A percentile compares a stretch with the other conserved stretches of the same genome.
phyloP scores from a whole-genome alignment of 192 early-diverging fungal species.

The Backusella sp. region DNA sequence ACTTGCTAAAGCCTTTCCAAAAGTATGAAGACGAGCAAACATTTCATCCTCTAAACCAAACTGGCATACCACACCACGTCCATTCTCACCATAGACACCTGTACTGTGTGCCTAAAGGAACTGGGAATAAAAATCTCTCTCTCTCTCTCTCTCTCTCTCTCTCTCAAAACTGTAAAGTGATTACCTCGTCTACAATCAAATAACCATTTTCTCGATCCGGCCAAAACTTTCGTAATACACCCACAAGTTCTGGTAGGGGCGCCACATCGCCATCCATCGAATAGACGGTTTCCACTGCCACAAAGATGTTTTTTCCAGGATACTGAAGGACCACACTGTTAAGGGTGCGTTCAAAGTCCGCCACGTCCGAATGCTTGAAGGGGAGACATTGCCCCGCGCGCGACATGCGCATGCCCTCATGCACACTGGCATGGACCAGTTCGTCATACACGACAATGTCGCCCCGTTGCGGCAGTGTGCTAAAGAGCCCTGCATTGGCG shows the following conservation, averaged over 20 bases:
- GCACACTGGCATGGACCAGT: constrained; percentile 78
- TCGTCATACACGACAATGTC: constrained; percentile 73
- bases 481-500: constrained; percentile 74
- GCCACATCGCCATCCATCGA: constrained; percentile 84
- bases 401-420: constrained; percentile 71
- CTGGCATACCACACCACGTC: constrained; percentile 64
- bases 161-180: neutral
- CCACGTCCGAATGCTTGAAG: constrained; percentile 69
- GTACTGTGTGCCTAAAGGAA: constrained; percentile 69
- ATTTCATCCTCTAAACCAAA: constrained; percentile 61
- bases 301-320: constrained; percentile 54
- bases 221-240: constrained; percentile 42
- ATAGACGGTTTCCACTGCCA: constrained; percentile 77
- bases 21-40: constrained; percentile 80
- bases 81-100: constrained; percentile 68
- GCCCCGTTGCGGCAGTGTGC: constrained; percentile 60
- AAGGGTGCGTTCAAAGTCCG: constrained; percentile 41
- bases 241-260: constrained; percentile 64
- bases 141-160: neutral
- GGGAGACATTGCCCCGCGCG: constrained; percentile 43
- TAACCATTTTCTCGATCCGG: constrained; percentile 47
- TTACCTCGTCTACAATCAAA: constrained; percentile 80
- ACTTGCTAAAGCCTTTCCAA: constrained; percentile 78
- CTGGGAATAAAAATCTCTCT: neutral
- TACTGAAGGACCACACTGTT: neutral